phyloP scores from a whole-genome alignment of 202 grass and related monocot genomes.

The Panicum hallii region DNA sequence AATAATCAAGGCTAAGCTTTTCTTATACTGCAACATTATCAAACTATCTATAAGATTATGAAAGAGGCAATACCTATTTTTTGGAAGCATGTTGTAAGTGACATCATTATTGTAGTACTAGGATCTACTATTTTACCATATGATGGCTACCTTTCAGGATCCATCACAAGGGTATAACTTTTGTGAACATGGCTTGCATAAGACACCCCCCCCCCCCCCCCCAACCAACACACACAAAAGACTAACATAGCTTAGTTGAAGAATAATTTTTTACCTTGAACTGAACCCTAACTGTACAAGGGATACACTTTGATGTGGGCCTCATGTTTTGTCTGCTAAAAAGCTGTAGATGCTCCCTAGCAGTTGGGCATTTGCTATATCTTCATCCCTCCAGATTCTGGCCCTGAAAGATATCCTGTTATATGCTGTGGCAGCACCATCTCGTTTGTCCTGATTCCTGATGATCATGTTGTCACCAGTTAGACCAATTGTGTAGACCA shows the following conservation, averaged over 20 bases:
- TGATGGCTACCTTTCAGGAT: constrained; percentile 28
- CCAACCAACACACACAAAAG: background rate
- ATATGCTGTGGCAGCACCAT: background rate
- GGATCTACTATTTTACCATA: constrained; percentile 19
- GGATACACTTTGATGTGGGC: constrained; percentile 4
- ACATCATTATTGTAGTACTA: constrained; percentile 3
- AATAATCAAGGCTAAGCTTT: constrained; percentile 3
- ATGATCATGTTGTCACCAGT: constrained; percentile 13
- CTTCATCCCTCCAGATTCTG: constrained; percentile 32
- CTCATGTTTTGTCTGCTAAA: constrained; percentile 30
- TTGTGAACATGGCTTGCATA: background rate
- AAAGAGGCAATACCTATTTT: background rate
- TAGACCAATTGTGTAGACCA: constrained; percentile 20
- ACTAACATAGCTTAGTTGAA: background rate
- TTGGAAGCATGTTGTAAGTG: constrained; percentile 23
- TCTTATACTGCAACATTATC: constrained; percentile 22
- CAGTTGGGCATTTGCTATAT: background rate
- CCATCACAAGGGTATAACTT: constrained; percentile 1
- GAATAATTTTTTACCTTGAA: background rate
- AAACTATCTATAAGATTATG: constrained; percentile 30
- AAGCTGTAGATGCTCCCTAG: constrained; percentile 15
- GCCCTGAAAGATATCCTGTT: constrained; percentile 1
- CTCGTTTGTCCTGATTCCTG: constrained; percentile 22
- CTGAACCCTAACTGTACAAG: constrained; percentile 18
- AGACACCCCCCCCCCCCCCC: background rate